Evolutionary conservation across 176 grass and related monocot genomes (phyloP), one percentile per base, ranked within the genome.

Genomic region (Typha latifolia): DNA sequence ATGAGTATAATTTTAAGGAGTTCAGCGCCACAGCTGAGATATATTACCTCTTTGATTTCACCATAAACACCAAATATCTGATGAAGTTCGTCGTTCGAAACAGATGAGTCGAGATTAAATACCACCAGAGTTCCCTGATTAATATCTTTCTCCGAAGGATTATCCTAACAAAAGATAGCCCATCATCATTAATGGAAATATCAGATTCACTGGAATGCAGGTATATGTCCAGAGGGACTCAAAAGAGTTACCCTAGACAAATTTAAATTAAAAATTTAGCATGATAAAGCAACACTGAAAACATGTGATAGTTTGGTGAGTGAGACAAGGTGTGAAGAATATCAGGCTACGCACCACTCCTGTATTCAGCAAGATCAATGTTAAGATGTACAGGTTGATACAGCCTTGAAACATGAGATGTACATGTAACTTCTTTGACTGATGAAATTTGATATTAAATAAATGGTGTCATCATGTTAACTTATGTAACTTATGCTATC

Each of bases 1-100:
- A 47, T 37, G 37, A 53, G 22, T 32, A 59, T 66, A 12, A 22
- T 55, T 55, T 14, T 34, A 12, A 48, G 15, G 56, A 57, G 31
- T 43, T 66, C 18, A 57, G 32, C 9, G 48, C 14, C 13, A 56
- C 32, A 4, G 64, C 49, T 72, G 47, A 15, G 14, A 21, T 52
- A 26, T 49, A 77, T 14, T 69, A 90, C 87, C 73, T 90, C 87
- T 65, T 80, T 86, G 62, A 86, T 74, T 72, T 90, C 83, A 72
- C 87, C 86, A 73, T 90, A 90, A 77, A 82, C 64, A 70, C 61
- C 37, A 63, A 90, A 68, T 57, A 73, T 79, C 78, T 77, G 79
- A 49, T 52, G 64, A 78, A 90, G 86, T 70, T 85, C 82, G 48
- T 82, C 72, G 62, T 73, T 79, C 43, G 79, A 73, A 55, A 85